A percentile compares a stretch with the other conserved stretches of the same genome.
Conservation (phyloP, 768 basidiomycete species). For the Fibroporia radiculosa region DNA sequence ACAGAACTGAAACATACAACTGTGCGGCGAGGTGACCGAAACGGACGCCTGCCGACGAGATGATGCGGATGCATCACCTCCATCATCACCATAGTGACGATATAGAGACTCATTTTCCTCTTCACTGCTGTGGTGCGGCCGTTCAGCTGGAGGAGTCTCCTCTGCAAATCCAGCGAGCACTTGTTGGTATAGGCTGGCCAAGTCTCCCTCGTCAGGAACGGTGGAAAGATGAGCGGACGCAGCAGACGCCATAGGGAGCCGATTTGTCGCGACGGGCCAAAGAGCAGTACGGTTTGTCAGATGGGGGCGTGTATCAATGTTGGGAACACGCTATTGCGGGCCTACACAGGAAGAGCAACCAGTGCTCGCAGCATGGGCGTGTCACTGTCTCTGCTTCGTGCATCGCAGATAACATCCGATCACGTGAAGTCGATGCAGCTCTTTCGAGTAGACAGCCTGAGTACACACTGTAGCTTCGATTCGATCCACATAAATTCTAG, state of each 20-base stretch:
- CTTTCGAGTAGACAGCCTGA: no score
- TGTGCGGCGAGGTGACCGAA: constrained; percentile 5
- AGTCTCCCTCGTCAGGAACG: constrained; percentile 61
- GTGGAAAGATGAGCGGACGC: constrained; percentile 26
- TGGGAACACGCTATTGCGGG: no score
- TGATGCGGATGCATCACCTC: constrained; percentile 17
- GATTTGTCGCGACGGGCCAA: not conserved
- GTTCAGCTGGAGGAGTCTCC: constrained; percentile 26
- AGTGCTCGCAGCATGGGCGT: no score
- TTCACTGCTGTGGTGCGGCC: constrained; percentile 14
- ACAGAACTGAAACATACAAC: not conserved
- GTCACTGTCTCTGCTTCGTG: no score
- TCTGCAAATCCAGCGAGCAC: constrained; percentile 64
- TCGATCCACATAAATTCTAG: no score
- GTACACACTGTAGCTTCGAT: no score
- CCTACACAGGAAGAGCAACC: no score
- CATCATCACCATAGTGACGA: constrained; percentile 17
- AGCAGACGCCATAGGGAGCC: constrained; percentile 30
- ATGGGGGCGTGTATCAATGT: no score
- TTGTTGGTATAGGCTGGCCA: constrained; percentile 68
- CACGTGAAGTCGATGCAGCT: no score
- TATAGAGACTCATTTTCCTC: constrained; percentile 19
- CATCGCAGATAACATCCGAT: no score
- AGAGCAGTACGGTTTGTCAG: not conserved
- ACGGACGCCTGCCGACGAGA: not conserved